Conservation (phyloP, 2,329 filamentous ascomycete species). For the Sphaerostilbella broomeana region DNA sequence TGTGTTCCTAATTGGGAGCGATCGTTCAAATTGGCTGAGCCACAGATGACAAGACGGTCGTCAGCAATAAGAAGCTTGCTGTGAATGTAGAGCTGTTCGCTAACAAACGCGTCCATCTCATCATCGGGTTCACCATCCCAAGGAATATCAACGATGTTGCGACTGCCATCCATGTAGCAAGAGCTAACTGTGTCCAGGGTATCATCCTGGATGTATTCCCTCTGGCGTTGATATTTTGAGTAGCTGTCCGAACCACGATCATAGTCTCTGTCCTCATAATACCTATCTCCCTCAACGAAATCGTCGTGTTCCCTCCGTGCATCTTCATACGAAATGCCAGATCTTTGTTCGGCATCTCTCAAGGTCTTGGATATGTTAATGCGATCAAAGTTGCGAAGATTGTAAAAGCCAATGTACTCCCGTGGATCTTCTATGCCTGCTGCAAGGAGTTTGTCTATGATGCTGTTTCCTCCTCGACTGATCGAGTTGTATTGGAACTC, state of each 20-base stretch:
- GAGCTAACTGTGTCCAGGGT: conserved; percentile 71
- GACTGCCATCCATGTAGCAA: conserved; percentile 77
- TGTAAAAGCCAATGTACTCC: conserved; percentile 77
- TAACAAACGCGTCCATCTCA: conserved; percentile 56
- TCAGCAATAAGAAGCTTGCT: conserved; percentile 74
- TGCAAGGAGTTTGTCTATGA: conserved; percentile 63
- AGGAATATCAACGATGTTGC: conserved; percentile 54
- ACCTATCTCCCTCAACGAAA: conserved; percentile 42
- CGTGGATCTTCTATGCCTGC: conserved; percentile 64
- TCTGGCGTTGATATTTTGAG: conserved; percentile 62
- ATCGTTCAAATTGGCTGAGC: conserved; percentile 55
- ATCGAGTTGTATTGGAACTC: conserved; percentile 81
- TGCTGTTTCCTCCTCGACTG: conserved; percentile 68
- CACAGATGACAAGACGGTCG: conserved; percentile 74
- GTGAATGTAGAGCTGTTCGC: conserved; percentile 57
- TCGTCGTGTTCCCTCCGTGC: conserved; percentile 60
- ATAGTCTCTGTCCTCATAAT: conserved; percentile 27
- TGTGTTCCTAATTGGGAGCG: conserved; percentile 74
- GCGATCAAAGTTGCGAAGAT: conserved; percentile 76
- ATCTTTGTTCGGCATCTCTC: conserved; percentile 51
- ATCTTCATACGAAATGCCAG: conserved; percentile 61
- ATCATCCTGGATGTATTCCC: conserved; percentile 44
- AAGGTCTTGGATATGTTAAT: conserved; percentile 65
- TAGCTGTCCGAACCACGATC: conserved; percentile 8
- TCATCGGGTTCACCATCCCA: conserved; percentile 50